These are phyloP conservation scores for Rubia tinctorum DNA, from an alignment of 305 asterid genomes.

Conservation along the genomic window DNA sequence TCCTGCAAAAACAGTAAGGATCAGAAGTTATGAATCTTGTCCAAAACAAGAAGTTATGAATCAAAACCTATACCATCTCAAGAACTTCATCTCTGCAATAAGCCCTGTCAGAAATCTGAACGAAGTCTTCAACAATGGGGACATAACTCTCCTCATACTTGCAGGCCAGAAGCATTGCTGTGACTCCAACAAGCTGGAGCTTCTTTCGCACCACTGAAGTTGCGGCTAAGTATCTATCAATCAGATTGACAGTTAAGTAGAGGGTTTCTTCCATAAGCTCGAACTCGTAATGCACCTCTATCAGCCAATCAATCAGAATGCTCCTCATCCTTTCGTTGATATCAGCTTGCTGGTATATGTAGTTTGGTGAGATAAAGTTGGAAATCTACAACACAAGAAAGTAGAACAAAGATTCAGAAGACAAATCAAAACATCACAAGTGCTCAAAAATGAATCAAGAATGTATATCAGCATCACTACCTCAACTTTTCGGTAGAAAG, in stretches of 20 bases:
- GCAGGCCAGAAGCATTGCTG: conserved; percentile 44
- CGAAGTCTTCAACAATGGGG: conserved; percentile 75
- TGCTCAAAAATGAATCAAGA: too few relatives aligned
- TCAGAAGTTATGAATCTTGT: background rate
- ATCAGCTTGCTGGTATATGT: conserved; percentile 54
- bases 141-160: conserved; percentile 75
- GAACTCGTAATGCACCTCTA: conserved; percentile 48
- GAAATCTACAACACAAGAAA: conserved; percentile 19
- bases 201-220: conserved; percentile 33
- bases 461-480: conserved; percentile 22
- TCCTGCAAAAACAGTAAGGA: conserved; percentile 44
- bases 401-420: background rate
- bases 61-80: conserved; percentile 58
- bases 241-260: conserved; percentile 45
- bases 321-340: conserved; percentile 33
- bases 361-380: conserved; percentile 53
- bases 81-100: conserved; percentile 65
- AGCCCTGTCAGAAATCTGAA: conserved; percentile 76
- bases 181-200: conserved; percentile 46
- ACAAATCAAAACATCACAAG: background rate
- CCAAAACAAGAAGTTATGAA: background rate
- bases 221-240: conserved; percentile 37
- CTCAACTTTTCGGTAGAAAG: conserved; percentile 66
- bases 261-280: conserved; percentile 61
- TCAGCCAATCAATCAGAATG: conserved; percentile 36